Evolutionary conservation across 805 yeast species (phyloP), one percentile per base, ranked within the genome.

Genomic region (Pichia phayaonensis): DNA sequence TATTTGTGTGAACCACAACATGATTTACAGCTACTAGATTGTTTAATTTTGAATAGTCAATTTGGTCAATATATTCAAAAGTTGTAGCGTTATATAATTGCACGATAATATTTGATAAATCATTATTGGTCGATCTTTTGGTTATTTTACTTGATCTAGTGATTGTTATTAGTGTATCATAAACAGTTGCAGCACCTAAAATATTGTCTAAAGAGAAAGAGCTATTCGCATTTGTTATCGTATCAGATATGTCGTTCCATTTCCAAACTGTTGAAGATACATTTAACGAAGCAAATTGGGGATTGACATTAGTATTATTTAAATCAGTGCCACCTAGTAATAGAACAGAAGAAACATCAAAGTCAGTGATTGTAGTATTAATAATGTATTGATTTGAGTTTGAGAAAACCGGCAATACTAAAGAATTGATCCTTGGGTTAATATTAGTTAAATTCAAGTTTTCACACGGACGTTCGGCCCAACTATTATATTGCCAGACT

Each of bases 401-500:
- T 16, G 55, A 51, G 56, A 80, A 80, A 0, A 81, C 64, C 0
- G 92, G 88, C 29, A 85, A 64, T 5, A 74, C 70, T 52, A 83
- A 62, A 0, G 89, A 69, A 41, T 66, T 63, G 4, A 70, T 72
- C 45, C 94, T 69, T 10, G 88, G 73, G 54, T 78, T 79, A 1
- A 84, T 69, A 12, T 67, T 53, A 38, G 66, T 65, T 12, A 57
- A 54, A 1, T 59, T 61, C 1, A 69, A 59, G 54, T 64, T 57
- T 40, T 65, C 56, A 1, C 70, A 67, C 0, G 71, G 56, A 51
- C 68, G 67, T 61, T 80, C 85, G 3, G 86, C 75, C 95, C 95
- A 87, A 10, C 86, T 68, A 45, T 72, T 70, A 53, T 79, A 80
- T 57, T 81, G 81, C 86, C 90, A 85, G 2, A 83, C 64, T 0